These are phyloP conservation scores for Fusarium circinatum DNA, from an alignment of 2,329 filamentous ascomycete genomes.

Conservation along the genomic window DNA sequence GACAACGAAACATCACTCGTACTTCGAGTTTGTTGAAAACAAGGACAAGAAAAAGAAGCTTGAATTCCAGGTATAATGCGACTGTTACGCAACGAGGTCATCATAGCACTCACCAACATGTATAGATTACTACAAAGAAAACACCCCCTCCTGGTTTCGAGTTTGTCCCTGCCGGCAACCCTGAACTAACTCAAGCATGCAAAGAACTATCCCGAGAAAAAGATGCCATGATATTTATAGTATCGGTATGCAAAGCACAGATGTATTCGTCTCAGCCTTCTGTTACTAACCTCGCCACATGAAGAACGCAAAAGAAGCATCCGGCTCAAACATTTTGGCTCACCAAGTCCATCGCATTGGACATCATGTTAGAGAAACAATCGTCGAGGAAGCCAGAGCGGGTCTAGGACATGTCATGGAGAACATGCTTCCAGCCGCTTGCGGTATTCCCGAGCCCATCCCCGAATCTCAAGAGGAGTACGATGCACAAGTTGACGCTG, in stretches of 20 bases:
- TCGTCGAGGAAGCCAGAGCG: conserved; percentile 65
- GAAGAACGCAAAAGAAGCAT: conserved; percentile 46
- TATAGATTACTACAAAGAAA: conserved; percentile 62
- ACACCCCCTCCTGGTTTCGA: conserved; percentile 69
- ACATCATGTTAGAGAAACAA: conserved; percentile 67
- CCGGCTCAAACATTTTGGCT: conserved; percentile 53
- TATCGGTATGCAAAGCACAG: conserved; percentile 61
- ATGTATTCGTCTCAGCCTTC: not conserved
- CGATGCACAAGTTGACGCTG: conserved; percentile 69
- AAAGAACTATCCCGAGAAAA: conserved; percentile 72
- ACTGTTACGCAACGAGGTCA: conserved; percentile 27
- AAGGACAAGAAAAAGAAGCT: conserved; percentile 71
- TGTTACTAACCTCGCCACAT: conserved; percentile 16
- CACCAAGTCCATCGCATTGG: conserved; percentile 69
- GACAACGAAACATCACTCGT: conserved; percentile 66
- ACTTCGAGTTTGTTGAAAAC: conserved; percentile 73
- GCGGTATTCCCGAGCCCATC: conserved; percentile 65
- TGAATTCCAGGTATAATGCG: conserved; percentile 65
- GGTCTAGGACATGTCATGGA: conserved; percentile 43
- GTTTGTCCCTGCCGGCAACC: conserved; percentile 72
- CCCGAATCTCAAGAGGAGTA: conserved; percentile 69
- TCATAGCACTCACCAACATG: conserved; percentile 44
- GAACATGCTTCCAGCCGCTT: conserved; percentile 25
- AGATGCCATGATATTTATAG: conserved; percentile 73
- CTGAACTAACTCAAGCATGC: conserved; percentile 67